Conservation (phyloP, 2,329 filamentous ascomycete species). For the Elsinoe ampelina region DNA sequence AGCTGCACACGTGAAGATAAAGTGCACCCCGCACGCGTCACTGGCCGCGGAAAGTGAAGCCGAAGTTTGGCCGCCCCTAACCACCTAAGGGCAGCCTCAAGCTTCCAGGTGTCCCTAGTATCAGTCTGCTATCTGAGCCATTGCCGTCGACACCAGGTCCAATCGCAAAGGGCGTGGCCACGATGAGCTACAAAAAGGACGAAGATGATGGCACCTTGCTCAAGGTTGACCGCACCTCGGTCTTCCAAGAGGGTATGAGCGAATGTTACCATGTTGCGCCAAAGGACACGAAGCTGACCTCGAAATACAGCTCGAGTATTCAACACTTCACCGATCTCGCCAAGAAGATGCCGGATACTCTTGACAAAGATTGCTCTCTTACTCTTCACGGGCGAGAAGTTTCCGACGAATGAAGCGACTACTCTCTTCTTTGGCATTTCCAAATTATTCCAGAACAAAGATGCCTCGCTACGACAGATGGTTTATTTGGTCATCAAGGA, state of each 20-base stretch:
- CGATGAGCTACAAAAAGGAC: constrained; percentile 98
- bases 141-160: constrained; percentile 5
- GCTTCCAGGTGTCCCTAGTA: constrained; percentile 12
- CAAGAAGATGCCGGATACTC: constrained; percentile 92
- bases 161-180: constrained; percentile 15
- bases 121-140: constrained; percentile 8
- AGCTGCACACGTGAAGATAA: not conserved
- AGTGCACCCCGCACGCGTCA: constrained; percentile 2
- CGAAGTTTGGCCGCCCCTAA: constrained; percentile 13
- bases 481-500: constrained; percentile 98
- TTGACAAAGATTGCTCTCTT: constrained; percentile 95
- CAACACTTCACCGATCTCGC: constrained; percentile 94
- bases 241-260: constrained; percentile 89
- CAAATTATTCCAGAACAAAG: constrained; percentile 99
- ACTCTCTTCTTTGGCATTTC: constrained; percentile 98
- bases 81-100: constrained; percentile 11
- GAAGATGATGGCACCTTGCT: constrained; percentile 93
- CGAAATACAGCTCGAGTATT: constrained; percentile 71
- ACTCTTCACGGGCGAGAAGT: constrained; percentile 92
- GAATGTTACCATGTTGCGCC: constrained; percentile 19
- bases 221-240: constrained; percentile 94
- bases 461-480: constrained; percentile 96
- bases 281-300: constrained; percentile 16
- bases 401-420: constrained; percentile 94
- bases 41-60: not conserved